A percentile compares a stretch with the other conserved stretches of the same genome.
These are phyloP conservation scores for Glaciozyma antarctica DNA, from an alignment of 768 basidiomycete genomes.

Conservation along the genomic window DNA sequence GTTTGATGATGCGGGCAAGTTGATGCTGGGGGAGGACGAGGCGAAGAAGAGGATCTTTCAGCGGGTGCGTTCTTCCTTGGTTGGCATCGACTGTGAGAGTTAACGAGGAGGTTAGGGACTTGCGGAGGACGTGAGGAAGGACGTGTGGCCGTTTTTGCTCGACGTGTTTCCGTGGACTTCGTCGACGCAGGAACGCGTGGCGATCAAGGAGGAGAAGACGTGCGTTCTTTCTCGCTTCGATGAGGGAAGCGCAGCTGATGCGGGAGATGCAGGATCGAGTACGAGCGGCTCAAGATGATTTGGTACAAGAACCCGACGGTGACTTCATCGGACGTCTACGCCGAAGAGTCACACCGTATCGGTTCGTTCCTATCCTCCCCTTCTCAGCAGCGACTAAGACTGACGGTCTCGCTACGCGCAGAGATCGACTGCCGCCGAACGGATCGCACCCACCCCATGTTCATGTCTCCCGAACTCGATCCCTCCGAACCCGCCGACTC, in stretches of 20 bases:
- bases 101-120: slow-evolving; percentile 46
- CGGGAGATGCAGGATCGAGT: slow-evolving; percentile 49
- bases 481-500: slow-evolving; percentile 47
- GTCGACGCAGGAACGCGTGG: slow-evolving; percentile 53
- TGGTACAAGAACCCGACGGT: slow-evolving; percentile 80
- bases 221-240: slow-evolving; percentile 35
- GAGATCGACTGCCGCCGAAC: slow-evolving; percentile 96
- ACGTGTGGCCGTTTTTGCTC: slow-evolving; percentile 83
- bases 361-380: neutral
- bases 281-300: slow-evolving; percentile 59
- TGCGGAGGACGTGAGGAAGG: slow-evolving; percentile 51
- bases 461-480: slow-evolving; percentile 44
- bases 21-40: slow-evolving; percentile 48
- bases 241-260: neutral
- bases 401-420: slow-evolving; percentile 12
- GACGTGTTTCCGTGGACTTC: slow-evolving; percentile 74
- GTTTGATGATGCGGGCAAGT: slow-evolving; percentile 46
- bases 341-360: slow-evolving; percentile 55
- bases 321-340: slow-evolving; percentile 64
- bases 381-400: neutral
- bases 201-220: slow-evolving; percentile 57
- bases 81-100: neutral
- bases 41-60: slow-evolving; percentile 70
- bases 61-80: slow-evolving; percentile 39
- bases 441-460: slow-evolving; percentile 85